A percentile compares a stretch with the other conserved stretches of the same genome.
Evolutionary conservation across 2,329 filamentous ascomycete genomes (phyloP).

Genomic region (Trichoderma sp.): DNA sequence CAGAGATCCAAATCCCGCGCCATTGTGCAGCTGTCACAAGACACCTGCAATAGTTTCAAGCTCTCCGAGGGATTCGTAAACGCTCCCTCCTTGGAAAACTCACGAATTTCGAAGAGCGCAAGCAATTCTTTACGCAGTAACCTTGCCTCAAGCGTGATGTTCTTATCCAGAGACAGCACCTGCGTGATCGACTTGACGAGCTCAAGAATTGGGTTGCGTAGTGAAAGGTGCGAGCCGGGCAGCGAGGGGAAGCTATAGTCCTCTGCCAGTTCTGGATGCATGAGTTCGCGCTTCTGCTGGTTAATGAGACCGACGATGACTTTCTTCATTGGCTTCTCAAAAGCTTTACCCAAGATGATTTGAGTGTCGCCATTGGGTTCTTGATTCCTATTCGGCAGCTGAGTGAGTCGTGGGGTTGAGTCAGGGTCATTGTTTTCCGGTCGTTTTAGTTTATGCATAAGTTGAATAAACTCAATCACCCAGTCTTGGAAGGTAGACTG

Average conservation of each 20-base stretch:
- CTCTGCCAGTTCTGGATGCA: constrained; percentile 80
- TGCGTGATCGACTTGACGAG: constrained; percentile 93
- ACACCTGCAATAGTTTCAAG: constrained; percentile 70
- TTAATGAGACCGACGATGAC: constrained; percentile 79
- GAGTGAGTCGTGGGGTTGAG: constrained; percentile 56
- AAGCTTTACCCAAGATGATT: constrained; percentile 73
- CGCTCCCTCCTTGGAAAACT: constrained; percentile 84
- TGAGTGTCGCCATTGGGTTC: constrained; percentile 60
- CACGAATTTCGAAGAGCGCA: constrained; percentile 85
- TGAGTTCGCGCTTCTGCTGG: constrained; percentile 81
- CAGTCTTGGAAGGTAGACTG: constrained; percentile 87
- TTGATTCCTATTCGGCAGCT: constrained; percentile 55
- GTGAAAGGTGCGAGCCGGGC: constrained; percentile 62
- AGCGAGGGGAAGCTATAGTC: constrained; percentile 85
- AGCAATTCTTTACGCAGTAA: constrained; percentile 86
- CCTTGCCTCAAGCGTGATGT: constrained; percentile 83
- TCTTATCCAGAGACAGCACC: constrained; percentile 85
- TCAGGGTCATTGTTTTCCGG: constrained; percentile 52
- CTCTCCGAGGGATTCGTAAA: constrained; percentile 83
- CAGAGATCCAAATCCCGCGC: constrained; percentile 88
- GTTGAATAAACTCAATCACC: constrained; percentile 90
- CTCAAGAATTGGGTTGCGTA: constrained; percentile 73
- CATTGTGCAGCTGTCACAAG: constrained; percentile 88
- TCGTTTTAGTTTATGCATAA: constrained; percentile 86
- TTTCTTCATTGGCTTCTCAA: constrained; percentile 87